These are phyloP conservation scores for Diaporthe humulicola DNA, from an alignment of 2,329 filamentous ascomycete species.

Conservation along the genomic window DNA sequence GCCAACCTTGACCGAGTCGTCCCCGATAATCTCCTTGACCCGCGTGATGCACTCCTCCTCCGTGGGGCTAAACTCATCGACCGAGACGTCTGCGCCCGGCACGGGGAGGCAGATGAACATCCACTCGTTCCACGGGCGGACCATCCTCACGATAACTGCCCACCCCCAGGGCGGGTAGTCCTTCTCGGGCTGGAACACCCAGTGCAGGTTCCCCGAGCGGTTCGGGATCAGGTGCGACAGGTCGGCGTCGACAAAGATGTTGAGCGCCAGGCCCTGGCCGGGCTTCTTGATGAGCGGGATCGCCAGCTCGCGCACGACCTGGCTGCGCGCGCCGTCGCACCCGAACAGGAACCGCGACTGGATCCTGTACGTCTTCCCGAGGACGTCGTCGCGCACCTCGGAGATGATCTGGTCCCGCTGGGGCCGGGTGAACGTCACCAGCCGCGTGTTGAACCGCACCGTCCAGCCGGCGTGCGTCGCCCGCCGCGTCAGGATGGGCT, in stretches of 20 bases:
- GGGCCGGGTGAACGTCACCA: slow-evolving; percentile 50
- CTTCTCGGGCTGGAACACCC: slow-evolving; percentile 67
- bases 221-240: slow-evolving; percentile 61
- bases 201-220: slow-evolving; percentile 71
- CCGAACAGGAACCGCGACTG: slow-evolving; percentile 68
- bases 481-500: slow-evolving; percentile 59
- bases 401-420: slow-evolving; percentile 30
- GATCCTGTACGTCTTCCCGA: slow-evolving; percentile 48
- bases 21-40: slow-evolving; percentile 66
- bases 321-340: slow-evolving; percentile 62
- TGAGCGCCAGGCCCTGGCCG: slow-evolving; percentile 53
- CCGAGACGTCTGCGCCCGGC: slow-evolving; percentile 52
- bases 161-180: slow-evolving; percentile 66
- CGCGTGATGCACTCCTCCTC: slow-evolving; percentile 60
- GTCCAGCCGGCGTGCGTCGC: slow-evolving; percentile 56
- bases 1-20: slow-evolving; percentile 63
- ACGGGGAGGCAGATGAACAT: slow-evolving; percentile 66
- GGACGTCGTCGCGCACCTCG: slow-evolving; percentile 34
- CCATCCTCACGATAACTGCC: slow-evolving; percentile 67
- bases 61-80: slow-evolving; percentile 53
- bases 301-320: slow-evolving; percentile 52
- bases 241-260: slow-evolving; percentile 58
- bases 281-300: slow-evolving; percentile 52
- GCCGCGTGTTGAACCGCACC: slow-evolving; percentile 57
- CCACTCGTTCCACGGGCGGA: slow-evolving; percentile 75